Conservation (phyloP, 1,284 basidiomycete genomes). For the Lentinus polychrous region DNA sequence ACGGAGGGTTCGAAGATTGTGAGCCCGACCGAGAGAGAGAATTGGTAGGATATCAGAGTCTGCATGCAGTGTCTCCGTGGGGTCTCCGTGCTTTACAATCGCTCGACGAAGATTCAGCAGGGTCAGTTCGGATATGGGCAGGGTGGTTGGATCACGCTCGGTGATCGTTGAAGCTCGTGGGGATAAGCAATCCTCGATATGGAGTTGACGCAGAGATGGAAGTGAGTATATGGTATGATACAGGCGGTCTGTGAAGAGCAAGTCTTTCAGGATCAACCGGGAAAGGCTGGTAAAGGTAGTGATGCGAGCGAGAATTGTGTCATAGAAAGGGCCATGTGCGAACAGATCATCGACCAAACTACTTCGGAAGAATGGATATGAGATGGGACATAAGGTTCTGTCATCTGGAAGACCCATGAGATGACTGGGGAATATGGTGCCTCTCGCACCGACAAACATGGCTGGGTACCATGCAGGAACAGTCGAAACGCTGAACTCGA, state of each 20-base stretch:
- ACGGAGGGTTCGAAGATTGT: conserved; percentile 27
- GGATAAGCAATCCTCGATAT: conserved; percentile 29
- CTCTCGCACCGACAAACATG: conserved; percentile 6
- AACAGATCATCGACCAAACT: background rate
- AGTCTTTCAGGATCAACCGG: conserved; percentile 25
- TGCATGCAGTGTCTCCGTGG: conserved; percentile 7
- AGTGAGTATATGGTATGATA: conserved; percentile 28
- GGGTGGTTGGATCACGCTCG: conserved; percentile 19
- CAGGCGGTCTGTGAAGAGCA: conserved; percentile 27
- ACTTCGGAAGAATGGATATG: too few relatives aligned
- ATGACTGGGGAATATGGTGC: too few relatives aligned
- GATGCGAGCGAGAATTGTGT: conserved; percentile 24
- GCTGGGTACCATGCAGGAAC: conserved; percentile 13
- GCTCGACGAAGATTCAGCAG: conserved; percentile 22
- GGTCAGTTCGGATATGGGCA: conserved; percentile 33
- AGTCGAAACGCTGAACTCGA: conserved; percentile 18
- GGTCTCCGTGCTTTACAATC: conserved; percentile 1
- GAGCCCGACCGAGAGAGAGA: conserved; percentile 25
- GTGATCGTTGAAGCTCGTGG: conserved; percentile 15
- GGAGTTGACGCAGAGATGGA: conserved; percentile 26
- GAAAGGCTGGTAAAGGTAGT: conserved; percentile 25
- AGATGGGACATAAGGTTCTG: too few relatives aligned
- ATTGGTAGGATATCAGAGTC: conserved; percentile 16
- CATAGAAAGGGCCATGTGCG: conserved; percentile 9
- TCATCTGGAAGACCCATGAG: too few relatives aligned